Evolutionary conservation across 768 basidiomycete genomes (phyloP), one percentile per base, ranked within the genome.

Genomic region (Rhizopogon roseolus): DNA sequence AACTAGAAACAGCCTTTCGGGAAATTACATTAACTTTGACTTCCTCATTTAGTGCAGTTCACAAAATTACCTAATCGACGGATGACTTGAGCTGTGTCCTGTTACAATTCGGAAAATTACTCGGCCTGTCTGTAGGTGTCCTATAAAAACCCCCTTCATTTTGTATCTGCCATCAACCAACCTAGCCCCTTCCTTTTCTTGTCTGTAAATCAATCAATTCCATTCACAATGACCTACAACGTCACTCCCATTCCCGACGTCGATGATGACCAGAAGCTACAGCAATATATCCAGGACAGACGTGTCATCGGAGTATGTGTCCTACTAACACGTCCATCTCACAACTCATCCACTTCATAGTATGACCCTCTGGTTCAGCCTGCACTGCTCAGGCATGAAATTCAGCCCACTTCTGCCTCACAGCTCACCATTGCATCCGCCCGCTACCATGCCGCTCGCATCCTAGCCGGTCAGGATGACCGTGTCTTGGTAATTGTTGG

Each of bases 361-460:
- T 96, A 98, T 68, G 95, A 98, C 61, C 95, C 96, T n/a, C 82
- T 98, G 41, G 85, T 97, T 55, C 92, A 95, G 62, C 96, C 95
- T 6, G 90, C 90, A 1, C 76, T 98, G 49, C 85, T 99, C 52
- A 80, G 89, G 55, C 88, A 94, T 57, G 95, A 98, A 61, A 80
- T 98, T 50, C 80, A 80, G 1, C 84, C 90, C 4, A 74, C 86
- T 16, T 61, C 76, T 11, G 70, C 71, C 8, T 88, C 93, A 0
- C 81, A 83, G 60, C 79, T 76, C 60, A 93, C 89, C 17, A 89
- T 97, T 68, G 85, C 90, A 3, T 69, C 79, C 16, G 86, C 93
- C 4, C 87, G 96, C 57, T 87, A 82, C 75, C 77, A 78, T 56
- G 81, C 92, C 0, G 90, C 93, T 0, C 77, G 82, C 54, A 84